Evolutionary conservation across 192 early-diverging fungal species (phyloP), one percentile per base, ranked within the genome.

Genomic region (Blastocladiella britannica): DNA sequence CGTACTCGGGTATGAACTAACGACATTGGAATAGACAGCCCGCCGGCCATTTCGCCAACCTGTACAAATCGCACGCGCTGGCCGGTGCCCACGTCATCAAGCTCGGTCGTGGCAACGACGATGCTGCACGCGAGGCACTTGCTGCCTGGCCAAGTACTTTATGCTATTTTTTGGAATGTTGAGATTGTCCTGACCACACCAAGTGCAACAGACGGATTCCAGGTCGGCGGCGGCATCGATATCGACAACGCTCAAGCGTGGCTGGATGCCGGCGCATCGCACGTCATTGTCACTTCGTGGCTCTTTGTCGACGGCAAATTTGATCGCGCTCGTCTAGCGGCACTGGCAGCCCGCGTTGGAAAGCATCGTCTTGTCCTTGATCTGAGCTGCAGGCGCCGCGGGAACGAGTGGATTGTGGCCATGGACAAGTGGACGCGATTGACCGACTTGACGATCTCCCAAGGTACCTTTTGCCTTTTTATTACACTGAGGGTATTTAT

Each of bases 401-500:
- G 65, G 6, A 68, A 68, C 53, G 76, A 80, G 37, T 98, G 92
- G 94, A 66, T 88, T 3, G 90, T 98, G 15, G 92, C 94, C 4
- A 98, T 93, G 91, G 78, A 98, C 66, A 86, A 91, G 62, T 98
- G 94, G 94, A 92, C 96, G 67, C 92, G 85, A 1, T 71, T 86
- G 57, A 96, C 94, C 7, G 86, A 94, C 60, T 86, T 84, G 79
- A 69, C 68, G 28, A 80, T 98, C 30, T 80, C 74, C 56, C 61
- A 78, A 43, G 83, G 84, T 78, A 69, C 53, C 28, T 56, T 62
- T 20, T 56, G 52, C 18, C 29, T 72, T 51, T 37, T 69, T 56
- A 26, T 25, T 5, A 4, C 4, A 55, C 27, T 8, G 25, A 3
- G 6, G 3, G 23, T 56, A 43, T 25, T 24, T 18, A 15, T 25